Evolutionary conservation across 129 eudicot species (phyloP).

Genomic region (Cynara cardunculus): DNA sequence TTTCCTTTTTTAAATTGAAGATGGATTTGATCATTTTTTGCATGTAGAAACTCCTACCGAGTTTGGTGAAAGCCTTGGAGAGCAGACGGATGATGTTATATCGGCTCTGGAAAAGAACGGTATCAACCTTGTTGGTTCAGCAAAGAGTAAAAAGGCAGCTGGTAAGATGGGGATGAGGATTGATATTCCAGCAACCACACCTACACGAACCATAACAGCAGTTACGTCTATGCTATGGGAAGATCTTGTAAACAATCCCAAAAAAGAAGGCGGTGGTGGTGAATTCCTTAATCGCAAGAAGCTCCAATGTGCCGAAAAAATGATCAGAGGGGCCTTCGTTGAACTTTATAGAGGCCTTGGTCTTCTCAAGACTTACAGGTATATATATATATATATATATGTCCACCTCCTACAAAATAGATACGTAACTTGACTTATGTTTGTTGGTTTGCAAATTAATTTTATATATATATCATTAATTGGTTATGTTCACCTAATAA

Average conservation of each 20-base stretch:
- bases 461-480: too few relatives aligned
- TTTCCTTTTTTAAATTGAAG: too few relatives aligned
- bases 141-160: conserved; percentile 68
- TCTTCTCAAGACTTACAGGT: conserved; percentile 83
- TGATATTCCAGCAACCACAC: conserved; percentile 82
- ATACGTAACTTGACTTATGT: background rate
- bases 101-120: conserved; percentile 87
- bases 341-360: conserved; percentile 95
- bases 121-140: conserved; percentile 53
- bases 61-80: conserved; percentile 39
- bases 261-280: conserved; percentile 44
- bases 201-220: conserved; percentile 73
- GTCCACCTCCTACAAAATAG: too few relatives aligned
- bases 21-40: too few relatives aligned
- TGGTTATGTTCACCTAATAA: too few relatives aligned
- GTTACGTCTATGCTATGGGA: conserved; percentile 84
- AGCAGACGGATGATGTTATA: conserved; percentile 65
- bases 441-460: too few relatives aligned
- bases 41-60: conserved; percentile 57
- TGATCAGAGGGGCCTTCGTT: conserved; percentile 92
- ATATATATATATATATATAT: background rate
- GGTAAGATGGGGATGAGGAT: conserved; percentile 73
- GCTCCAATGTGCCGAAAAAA: conserved; percentile 89
- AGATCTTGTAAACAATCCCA: conserved; percentile 76
- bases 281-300: conserved; percentile 71